These are phyloP conservation scores for Suhomyces pyralidae DNA, from an alignment of 805 yeast genomes.

Conservation along the genomic window DNA sequence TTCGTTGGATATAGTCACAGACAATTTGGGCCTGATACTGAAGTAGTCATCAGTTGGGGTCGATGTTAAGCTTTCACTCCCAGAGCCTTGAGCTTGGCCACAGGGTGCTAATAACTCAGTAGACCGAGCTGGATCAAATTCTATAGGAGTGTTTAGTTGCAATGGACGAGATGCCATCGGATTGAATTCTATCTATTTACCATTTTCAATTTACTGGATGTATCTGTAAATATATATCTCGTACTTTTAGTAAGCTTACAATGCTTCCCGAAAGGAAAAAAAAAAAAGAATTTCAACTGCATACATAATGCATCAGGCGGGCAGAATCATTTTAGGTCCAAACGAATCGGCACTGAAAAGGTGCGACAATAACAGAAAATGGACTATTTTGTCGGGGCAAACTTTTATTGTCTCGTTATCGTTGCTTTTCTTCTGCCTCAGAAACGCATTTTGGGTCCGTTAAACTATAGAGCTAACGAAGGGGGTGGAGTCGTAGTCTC, in stretches of 20 bases:
- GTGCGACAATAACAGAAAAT: not conserved
- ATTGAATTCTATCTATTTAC: not conserved
- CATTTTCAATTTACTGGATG: not conserved
- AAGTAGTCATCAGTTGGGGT: constrained; percentile 11
- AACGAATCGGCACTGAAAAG: not conserved
- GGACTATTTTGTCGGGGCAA: not conserved
- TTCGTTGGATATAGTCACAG: constrained; percentile 6
- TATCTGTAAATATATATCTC: not conserved
- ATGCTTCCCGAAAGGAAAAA: not conserved
- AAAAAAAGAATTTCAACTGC: constrained; percentile 2
- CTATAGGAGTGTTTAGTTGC: constrained; percentile 1
- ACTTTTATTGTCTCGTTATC: not conserved
- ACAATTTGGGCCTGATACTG: constrained; percentile 10
- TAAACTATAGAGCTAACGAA: not conserved
- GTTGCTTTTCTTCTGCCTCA: not conserved
- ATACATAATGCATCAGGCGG: not conserved
- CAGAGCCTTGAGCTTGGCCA: not conserved
- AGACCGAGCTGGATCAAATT: not conserved
- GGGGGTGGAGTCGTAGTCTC: not conserved
- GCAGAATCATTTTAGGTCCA: not conserved
- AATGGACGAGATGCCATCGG: constrained; percentile 3
- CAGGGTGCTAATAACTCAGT: not conserved
- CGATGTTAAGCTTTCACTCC: constrained; percentile 3
- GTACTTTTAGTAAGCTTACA: not conserved
- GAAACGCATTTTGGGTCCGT: not conserved